Conservation (phyloP, 2,329 filamentous ascomycete species). For the Ascocoryne sarcoides region DNA sequence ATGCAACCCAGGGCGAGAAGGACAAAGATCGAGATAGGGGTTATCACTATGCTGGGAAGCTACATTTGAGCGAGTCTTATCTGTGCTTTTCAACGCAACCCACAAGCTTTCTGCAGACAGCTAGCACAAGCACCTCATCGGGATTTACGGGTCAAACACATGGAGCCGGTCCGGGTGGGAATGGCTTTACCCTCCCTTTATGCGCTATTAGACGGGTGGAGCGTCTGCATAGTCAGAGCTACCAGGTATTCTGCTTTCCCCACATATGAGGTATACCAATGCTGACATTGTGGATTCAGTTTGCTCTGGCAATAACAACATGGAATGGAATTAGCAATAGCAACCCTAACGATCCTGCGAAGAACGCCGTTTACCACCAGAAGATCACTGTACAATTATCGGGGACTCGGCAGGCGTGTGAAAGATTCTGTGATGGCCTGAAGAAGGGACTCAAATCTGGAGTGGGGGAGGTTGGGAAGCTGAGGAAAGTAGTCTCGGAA, state of each 20-base stretch:
- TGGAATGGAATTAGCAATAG: constrained; percentile 69
- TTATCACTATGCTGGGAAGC: constrained; percentile 83
- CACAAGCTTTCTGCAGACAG: constrained; percentile 73
- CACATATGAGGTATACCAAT: constrained; percentile 1
- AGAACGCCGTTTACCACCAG: constrained; percentile 49
- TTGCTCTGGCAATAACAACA: constrained; percentile 87
- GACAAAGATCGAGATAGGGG: constrained; percentile 57
- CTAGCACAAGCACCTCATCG: constrained; percentile 70
- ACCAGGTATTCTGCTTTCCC: constrained; percentile 43
- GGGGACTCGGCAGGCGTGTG: constrained; percentile 79
- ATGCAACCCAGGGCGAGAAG: constrained; percentile 61
- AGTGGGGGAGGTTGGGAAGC: constrained; percentile 78
- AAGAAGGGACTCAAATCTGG: constrained; percentile 83
- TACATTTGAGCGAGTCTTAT: constrained; percentile 89
- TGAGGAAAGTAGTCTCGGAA: constrained; percentile 70
- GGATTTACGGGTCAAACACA: constrained; percentile 89
- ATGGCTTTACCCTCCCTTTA: constrained; percentile 90
- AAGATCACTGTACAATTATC: constrained; percentile 87
- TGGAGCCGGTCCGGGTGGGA: constrained; percentile 83
- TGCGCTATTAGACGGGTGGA: constrained; percentile 89
- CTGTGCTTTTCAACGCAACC: constrained; percentile 95
- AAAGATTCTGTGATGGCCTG: constrained; percentile 90
- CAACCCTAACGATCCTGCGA: constrained; percentile 39
- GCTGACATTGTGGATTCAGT: constrained; percentile 38
- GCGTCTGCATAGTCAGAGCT: constrained; percentile 83